Base-by-base conservation (phyloP, 495 filamentous ascomycete genomes). In the Physcia stellaris region DNA sequence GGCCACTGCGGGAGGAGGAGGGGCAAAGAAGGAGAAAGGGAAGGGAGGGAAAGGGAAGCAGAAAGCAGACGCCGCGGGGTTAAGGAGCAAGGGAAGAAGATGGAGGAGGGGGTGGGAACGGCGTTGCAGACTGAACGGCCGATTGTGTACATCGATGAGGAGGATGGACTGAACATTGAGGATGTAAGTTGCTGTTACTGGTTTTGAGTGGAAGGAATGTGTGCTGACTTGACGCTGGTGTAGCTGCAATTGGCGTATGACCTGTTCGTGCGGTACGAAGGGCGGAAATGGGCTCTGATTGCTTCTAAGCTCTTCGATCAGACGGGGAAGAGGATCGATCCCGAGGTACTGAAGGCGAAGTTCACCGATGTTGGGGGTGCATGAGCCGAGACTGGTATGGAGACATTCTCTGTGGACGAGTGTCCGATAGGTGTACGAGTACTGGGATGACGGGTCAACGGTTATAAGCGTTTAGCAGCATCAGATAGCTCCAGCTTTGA, bases 111-210 rank as follows among this genome's bases (percentile, higher is more conserved):
- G 10, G 33, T 33, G 11, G 17, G 26, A 13, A 28, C 26, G 26
- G 26, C 26, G 26, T 7, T 13, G 7, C 26, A 28, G 7, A 28
- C 7, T 7, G 47, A 39, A 1, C 13, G 31, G 28, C 44, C 40
- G 4, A 32, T 50, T 6, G 41, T 50, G 6, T 41, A 43, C 13
- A 18, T 50, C n/a, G 35, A 46, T 6, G 31, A 41, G 20, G 34
- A 40, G 16, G 47, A 46, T 7, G 32, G 37, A 1, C 23, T 49
- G 16, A 31, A 32, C 11, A 16, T 32, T 34, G 43, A 44, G 16
- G 46, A 53, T 23, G 50, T 53, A 34, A 35, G 49, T 40, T 7
- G n/a, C n/a, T n/a, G n/a, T n/a, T n/a, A n/a, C n/a, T n/a, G n/a
- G n/a, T n/a, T n/a, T n/a, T n/a, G n/a, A n/a, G n/a, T n/a, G n/a